phyloP scores from a whole-genome alignment of 177 flowering plant species.

The Vitis hybrid region DNA sequence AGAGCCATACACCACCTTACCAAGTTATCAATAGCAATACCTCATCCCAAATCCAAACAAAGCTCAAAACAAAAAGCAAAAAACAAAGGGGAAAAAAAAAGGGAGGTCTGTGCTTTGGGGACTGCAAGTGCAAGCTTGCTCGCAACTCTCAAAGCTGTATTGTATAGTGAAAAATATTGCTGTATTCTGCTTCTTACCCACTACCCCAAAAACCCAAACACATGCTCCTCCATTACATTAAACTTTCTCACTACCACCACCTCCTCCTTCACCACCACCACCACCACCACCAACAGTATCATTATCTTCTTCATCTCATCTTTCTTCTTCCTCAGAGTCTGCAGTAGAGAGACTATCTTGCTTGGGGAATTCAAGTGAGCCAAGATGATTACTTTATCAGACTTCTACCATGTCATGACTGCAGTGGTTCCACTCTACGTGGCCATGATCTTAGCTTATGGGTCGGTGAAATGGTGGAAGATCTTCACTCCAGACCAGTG shows the following conservation, averaged over 20 bases:
- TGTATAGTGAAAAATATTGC: constrained; percentile 12
- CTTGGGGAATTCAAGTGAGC: not conserved
- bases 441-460: constrained; percentile 92
- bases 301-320: not conserved
- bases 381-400: constrained; percentile 52
- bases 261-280: constrained; percentile 2
- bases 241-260: not conserved
- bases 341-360: not conserved
- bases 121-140: constrained; percentile 43
- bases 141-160: constrained; percentile 36
- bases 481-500: constrained; percentile 91
- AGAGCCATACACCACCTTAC: constrained; percentile 27
- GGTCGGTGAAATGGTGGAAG: constrained; percentile 97
- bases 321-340: not conserved
- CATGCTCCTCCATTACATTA: constrained; percentile 27
- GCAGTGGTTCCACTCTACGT: constrained; percentile 94
- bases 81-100: not conserved
- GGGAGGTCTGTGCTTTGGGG: constrained; percentile 35
- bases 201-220: constrained; percentile 30
- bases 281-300: constrained; percentile 21
- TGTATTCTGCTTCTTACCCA: constrained; percentile 21
- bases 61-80: constrained; percentile 28
- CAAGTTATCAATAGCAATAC: constrained; percentile 6
- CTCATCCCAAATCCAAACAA: constrained; percentile 20
- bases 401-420: constrained; percentile 87